These are phyloP conservation scores for Leishmania gerbilli DNA, from an alignment of 208 protist species.

Conservation along the genomic window DNA sequence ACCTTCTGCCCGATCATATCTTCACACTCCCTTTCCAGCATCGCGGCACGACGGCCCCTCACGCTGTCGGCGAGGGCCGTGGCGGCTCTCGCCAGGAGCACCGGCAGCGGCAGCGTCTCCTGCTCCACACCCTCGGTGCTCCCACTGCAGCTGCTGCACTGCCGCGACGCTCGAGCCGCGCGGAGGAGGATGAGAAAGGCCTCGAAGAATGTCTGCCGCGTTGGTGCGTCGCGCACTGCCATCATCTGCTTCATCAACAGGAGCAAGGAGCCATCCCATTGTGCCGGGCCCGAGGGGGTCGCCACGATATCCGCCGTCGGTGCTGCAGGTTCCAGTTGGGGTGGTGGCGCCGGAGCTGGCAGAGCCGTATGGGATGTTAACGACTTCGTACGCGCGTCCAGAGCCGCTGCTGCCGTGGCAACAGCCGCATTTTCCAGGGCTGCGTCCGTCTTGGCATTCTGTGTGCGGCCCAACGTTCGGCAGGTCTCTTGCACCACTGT, in stretches of 20 bases:
- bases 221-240: slow-evolving; percentile 51
- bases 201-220: slow-evolving; percentile 53
- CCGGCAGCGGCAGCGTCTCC: slow-evolving; percentile 39
- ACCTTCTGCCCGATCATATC: slow-evolving; percentile 13
- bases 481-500: slow-evolving; percentile 48
- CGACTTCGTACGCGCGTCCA: not conserved
- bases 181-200: slow-evolving; percentile 65
- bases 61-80: slow-evolving; percentile 35
- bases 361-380: not conserved
- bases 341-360: not conserved
- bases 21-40: slow-evolving; percentile 21
- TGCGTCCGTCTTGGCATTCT: not conserved
- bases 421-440: too few species aligned
- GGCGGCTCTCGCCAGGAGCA: slow-evolving; percentile 55
- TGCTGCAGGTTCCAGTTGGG: not conserved
- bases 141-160: not conserved
- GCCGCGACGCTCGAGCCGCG: slow-evolving; percentile 45
- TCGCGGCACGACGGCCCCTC: slow-evolving; percentile 6
- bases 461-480: slow-evolving; percentile 8
- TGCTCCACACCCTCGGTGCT: not conserved
- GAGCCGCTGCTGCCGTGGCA: not conserved
- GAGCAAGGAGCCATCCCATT: slow-evolving; percentile 62
- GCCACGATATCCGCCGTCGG: not conserved
- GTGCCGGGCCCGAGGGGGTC: not conserved
- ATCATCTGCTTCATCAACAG: slow-evolving; percentile 49